Base-by-base conservation (phyloP, 202 grass and related monocot genomes). In the Eragrostis tef region DNA sequence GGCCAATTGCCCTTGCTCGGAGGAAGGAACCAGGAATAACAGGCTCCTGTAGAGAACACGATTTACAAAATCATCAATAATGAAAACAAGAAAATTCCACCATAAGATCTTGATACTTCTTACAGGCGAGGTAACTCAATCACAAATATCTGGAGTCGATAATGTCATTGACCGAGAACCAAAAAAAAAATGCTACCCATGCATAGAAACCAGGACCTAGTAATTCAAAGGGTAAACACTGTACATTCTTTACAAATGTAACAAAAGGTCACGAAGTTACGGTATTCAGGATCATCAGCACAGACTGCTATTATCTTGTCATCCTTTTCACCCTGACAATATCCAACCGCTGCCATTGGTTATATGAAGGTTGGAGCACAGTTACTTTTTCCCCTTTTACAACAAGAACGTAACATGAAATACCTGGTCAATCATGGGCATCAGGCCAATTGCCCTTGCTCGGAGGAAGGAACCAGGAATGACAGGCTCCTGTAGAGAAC, bases 381-480 rank as follows among this genome's bases (percentile, higher is more conserved):
- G 45, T 41, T 8, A 2, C 46, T 60, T 16, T 19, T 56, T 17
- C 50, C 65, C 8, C 22, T 16, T 65, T 60, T 48, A 79, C 9
- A 13, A 14, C 16, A 4, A 71, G 61, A 67, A 49, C 63, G 9
- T 5, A 57, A 73, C 11, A 4, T 31, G 20, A 58, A 56, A 88
- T 89, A 95, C 90, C 80, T 95, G 93, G 84, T 95, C 93, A 85
- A 95, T 95, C 90, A 95, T 88, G 42, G 90, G 93, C 93, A 95
- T 95, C 58, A 95, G 86, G 39, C 88, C 90, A 73, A 95, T 95
- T 54, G 93, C 93, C 72, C 79, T 95, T 71, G 93, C 90, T 62
- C 93, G 85, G 67, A 95, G 88, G 75, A 95, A 95, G 10, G 84
- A 86, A 77, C 93, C 90, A 76, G 90, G 86, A 83, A 92, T 50